phyloP scores from a whole-genome alignment of 202 grass and related monocot species.

The Musa balbisiana region DNA sequence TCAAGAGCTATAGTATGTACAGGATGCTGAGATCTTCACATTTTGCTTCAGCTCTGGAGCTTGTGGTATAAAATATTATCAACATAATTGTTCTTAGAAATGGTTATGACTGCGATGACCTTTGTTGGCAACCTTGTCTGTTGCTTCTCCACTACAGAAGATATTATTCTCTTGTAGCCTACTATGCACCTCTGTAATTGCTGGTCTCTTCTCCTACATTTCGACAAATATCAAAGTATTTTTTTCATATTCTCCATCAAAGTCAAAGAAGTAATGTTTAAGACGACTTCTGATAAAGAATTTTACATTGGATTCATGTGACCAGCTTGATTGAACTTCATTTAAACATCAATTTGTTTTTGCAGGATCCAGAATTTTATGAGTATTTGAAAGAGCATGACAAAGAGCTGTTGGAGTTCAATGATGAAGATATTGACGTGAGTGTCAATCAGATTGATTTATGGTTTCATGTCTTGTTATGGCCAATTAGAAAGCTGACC shows the following conservation, averaged over 20 bases:
- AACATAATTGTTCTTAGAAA: neutral
- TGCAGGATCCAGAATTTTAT: constrained; percentile 82
- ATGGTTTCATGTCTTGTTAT: constrained; percentile 3
- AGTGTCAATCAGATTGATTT: constrained; percentile 15
- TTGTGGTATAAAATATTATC: neutral
- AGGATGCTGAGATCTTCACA: too few relatives aligned
- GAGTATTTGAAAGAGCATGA: constrained; percentile 70
- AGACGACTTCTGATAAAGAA: neutral
- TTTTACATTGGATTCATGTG: neutral
- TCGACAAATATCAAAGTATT: too few relatives aligned
- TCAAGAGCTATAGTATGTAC: too few relatives aligned
- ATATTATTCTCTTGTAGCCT: neutral
- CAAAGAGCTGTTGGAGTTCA: constrained; percentile 69
- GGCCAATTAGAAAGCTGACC: constrained; percentile 6
- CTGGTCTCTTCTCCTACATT: too few relatives aligned
- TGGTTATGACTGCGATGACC: neutral
- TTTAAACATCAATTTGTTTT: neutral
- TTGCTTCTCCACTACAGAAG: constrained; percentile 18
- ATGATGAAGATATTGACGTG: constrained; percentile 54
- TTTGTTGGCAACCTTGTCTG: constrained; percentile 1
- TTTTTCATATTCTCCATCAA: too few relatives aligned
- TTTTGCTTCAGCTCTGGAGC: neutral
- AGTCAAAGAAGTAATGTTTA: neutral
- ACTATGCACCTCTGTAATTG: too few relatives aligned
- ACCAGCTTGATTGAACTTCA: neutral